Percentiles rank a stretch among this genome's conserved stretches.
These are phyloP conservation scores for Gyrodon lividus DNA, from an alignment of 768 basidiomycete genomes.

Conservation along the genomic window DNA sequence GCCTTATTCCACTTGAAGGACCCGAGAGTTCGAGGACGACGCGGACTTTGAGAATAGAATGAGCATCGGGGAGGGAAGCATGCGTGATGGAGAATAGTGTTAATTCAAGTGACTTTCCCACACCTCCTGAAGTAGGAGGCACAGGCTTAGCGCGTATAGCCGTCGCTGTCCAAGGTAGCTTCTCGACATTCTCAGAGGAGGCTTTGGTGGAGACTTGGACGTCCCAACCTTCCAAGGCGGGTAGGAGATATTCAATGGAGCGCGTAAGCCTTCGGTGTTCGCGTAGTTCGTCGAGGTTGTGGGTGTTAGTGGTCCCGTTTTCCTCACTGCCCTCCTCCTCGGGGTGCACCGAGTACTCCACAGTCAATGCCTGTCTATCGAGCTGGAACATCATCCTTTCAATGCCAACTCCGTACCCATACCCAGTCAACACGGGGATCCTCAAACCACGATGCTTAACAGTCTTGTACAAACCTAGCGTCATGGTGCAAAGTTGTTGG, in stretches of 20 bases:
- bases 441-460: constrained; percentile 72
- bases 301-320: constrained; percentile 20
- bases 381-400: constrained; percentile 78
- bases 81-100: constrained; percentile 69
- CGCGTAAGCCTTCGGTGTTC: constrained; percentile 72
- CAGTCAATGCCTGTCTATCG: constrained; percentile 75
- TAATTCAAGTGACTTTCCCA: constrained; percentile 46
- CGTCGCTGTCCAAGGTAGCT: constrained; percentile 69
- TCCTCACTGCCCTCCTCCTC: constrained; percentile 43
- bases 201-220: constrained; percentile 75
- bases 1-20: constrained; percentile 70
- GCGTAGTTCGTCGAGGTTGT: constrained; percentile 65
- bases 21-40: constrained; percentile 80
- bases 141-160: constrained; percentile 47
- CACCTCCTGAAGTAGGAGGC: constrained; percentile 29
- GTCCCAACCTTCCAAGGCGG: constrained; percentile 81
- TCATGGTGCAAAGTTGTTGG: constrained; percentile 86
- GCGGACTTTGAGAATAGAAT: constrained; percentile 78
- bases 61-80: constrained; percentile 63
- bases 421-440: constrained; percentile 73
- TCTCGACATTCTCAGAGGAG: constrained; percentile 68
- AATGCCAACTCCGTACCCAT: constrained; percentile 79
- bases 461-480: constrained; percentile 77
- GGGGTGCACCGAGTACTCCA: constrained; percentile 83
- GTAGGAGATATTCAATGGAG: constrained; percentile 79